Evolutionary conservation across 805 yeast species (phyloP), one percentile per base, ranked within the genome.

Genomic region (Suhomyces vadensis): DNA sequence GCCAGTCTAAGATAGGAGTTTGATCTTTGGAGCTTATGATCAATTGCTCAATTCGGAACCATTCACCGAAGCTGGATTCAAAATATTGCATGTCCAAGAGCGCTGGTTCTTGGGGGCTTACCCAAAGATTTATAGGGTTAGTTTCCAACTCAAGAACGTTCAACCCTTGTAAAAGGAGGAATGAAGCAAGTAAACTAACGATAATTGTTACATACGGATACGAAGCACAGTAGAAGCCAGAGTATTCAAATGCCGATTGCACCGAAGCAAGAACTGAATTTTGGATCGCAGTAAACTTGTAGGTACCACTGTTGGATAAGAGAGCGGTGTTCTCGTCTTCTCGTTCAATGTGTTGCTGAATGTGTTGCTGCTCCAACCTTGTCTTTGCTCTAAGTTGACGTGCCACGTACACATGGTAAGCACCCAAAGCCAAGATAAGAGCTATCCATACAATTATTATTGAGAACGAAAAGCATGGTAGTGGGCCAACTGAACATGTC

Each of bases 121-220:
- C 98, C 99, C 99, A 92, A 23, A 92, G 68, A 49, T 83, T 81
- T 3, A 86, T 78, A 0, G 99, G 98, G 52, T 87, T 73, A 2
- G 81, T 81, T 58, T 91, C 97, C 21, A 91, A 69, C 36, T 79
- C 63, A 7, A 42, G 33, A 25, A 22, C 25, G 5, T 7, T 14
- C 3, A 49, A 31, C 11, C 53, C 53, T 7, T 24, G 9, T 2
- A 46, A 37, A 11, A 85, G 53, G 0, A 78, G 42, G 1, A 73
- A 48, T 2, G 81, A 65, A 0, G 81, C 41, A 1, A 57, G 5
- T 6, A 67, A 40, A 23, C 62, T 50, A 0, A 48, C 9, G 1
- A 47, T 48, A 10, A 71, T 62, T 5, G 61, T 56, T 1, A 48
- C 42, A 2, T 52, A 72, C 0, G 96, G 94, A 52, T 73, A 76